Evolutionary conservation across 1,284 basidiomycete species (phyloP), one percentile per base, ranked within the genome.

Genomic region (Irpex sp.): DNA sequence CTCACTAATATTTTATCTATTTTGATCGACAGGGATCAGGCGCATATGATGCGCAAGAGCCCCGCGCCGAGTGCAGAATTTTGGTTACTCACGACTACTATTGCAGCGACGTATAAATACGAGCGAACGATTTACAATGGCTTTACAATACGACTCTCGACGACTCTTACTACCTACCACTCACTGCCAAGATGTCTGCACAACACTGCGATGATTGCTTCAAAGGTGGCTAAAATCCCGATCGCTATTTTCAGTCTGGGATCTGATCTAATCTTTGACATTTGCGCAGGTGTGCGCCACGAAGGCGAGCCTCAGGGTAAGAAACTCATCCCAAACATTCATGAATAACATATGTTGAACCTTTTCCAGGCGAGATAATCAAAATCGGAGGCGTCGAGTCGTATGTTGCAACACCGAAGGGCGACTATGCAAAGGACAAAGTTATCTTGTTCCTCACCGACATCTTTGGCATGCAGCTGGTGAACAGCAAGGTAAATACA

Each of bases 401-500:
- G 65, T 88, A 88, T 65, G 75, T 85, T 59, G 82, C 80, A 13
- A 83, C 78, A 0, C 84, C 84, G 1, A 67, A 72, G 0, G 69
- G 68, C 8, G 79, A 82, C 15, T 86, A 84, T 63, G 69, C 79
- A 47, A 84, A 84, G 67, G 78, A 84, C 68, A 86, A 87, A 70
- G 84, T 81, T 35, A 65, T 90, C 61, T 77, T 87, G 47, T 81
- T 81, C 72, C 68, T 89, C 36, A 71, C 85, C 6, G 90, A 92
- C 68, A 79, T 86, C 58, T 90, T 90, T 67, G 91, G 90, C 6
- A 70, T 86, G 33, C 77, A 80, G n/a, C 75, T 85, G 17, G 65
- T 77, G 71, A 92, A 87, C 72, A 80, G 79, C 67, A 73, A 77
- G 70, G 85, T 79, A 54, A 55, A 75, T 67, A 33, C 17, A 3